These are phyloP conservation scores for Laetiporus sulphureus DNA, from an alignment of 1,284 basidiomycete genomes.

Conservation along the genomic window DNA sequence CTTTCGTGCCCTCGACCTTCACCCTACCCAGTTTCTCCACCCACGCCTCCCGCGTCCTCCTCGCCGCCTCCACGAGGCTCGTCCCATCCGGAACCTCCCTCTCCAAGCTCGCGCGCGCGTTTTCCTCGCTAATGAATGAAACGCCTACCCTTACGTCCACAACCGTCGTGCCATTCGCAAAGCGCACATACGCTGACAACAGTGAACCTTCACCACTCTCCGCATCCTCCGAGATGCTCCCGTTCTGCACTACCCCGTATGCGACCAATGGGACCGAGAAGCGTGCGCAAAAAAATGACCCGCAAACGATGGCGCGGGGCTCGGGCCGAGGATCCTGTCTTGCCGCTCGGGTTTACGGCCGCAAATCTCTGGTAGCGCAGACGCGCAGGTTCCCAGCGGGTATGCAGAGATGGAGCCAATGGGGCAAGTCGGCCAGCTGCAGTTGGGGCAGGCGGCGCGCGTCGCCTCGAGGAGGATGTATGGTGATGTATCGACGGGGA, in stretches of 20 bases:
- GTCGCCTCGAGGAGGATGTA: slow-evolving; percentile 70
- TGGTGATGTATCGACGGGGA: slow-evolving; percentile 36
- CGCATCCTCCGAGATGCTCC: slow-evolving; percentile 28
- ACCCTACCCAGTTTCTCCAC: slow-evolving; percentile 66
- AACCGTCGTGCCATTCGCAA: slow-evolving; percentile 30
- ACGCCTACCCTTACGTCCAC: slow-evolving; percentile 68
- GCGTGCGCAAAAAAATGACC: slow-evolving; percentile 76
- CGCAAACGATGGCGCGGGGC: slow-evolving; percentile 43
- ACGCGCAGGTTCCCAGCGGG: slow-evolving; percentile 27
- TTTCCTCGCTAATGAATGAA: slow-evolving; percentile 73
- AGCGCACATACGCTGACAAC: slow-evolving; percentile 55
- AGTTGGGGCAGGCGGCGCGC: slow-evolving; percentile 50
- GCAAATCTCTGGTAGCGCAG: too few species aligned
- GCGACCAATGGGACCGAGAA: slow-evolving; percentile 47
- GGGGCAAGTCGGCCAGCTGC: slow-evolving; percentile 42
- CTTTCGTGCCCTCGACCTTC: slow-evolving; percentile 46
- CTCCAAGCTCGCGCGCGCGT: slow-evolving; percentile 61
- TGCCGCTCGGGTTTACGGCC: slow-evolving; percentile 72
- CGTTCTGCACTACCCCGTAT: slow-evolving; percentile 47
- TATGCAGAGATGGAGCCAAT: slow-evolving; percentile 50
- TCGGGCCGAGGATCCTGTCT: slow-evolving; percentile 65
- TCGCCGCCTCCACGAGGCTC: slow-evolving; percentile 56
- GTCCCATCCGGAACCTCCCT: slow-evolving; percentile 57
- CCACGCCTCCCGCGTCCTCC: slow-evolving; percentile 56
- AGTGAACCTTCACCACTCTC: slow-evolving; percentile 31